A percentile compares a stretch with the other conserved stretches of the same genome.
These are phyloP conservation scores for Carallia pectinifolia DNA, from an alignment of 345 rosid genomes.

Conservation along the genomic window DNA sequence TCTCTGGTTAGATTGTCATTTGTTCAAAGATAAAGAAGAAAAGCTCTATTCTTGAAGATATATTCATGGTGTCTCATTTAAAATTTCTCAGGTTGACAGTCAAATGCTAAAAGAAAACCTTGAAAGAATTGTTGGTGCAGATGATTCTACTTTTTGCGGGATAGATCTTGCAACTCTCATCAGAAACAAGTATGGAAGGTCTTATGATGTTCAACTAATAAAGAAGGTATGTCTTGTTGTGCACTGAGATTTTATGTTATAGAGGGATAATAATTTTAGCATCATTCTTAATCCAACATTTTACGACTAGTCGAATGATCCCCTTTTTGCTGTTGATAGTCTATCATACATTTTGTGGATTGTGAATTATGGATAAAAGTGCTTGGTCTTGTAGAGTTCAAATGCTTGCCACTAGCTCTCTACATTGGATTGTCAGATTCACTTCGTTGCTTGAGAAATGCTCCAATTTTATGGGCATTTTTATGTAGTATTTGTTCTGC, in stretches of 20 bases:
- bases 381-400: no score
- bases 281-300: no score
- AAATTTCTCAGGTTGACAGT: conserved; percentile 44
- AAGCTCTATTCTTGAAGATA: no score
- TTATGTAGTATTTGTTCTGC: no score
- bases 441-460: no score
- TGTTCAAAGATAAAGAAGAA: not conserved
- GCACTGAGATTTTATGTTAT: not conserved
- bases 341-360: no score
- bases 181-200: conserved; percentile 86
- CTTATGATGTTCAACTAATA: conserved; percentile 90
- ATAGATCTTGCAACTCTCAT: conserved; percentile 94
- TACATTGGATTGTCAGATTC: no score
- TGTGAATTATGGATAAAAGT: no score
- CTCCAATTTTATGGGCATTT: no score
- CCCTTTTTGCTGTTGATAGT: no score
- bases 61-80: not conserved
- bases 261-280: not conserved
- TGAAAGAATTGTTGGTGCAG: conserved; percentile 82
- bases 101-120: conserved; percentile 70
- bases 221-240: conserved; percentile 61
- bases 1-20: not conserved
- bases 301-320: no score
- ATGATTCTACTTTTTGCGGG: conserved; percentile 88
- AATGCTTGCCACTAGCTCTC: no score